Evolutionary conservation across 192 early-diverging fungal genomes (phyloP).

Genomic region (Coemansia sp.): DNA sequence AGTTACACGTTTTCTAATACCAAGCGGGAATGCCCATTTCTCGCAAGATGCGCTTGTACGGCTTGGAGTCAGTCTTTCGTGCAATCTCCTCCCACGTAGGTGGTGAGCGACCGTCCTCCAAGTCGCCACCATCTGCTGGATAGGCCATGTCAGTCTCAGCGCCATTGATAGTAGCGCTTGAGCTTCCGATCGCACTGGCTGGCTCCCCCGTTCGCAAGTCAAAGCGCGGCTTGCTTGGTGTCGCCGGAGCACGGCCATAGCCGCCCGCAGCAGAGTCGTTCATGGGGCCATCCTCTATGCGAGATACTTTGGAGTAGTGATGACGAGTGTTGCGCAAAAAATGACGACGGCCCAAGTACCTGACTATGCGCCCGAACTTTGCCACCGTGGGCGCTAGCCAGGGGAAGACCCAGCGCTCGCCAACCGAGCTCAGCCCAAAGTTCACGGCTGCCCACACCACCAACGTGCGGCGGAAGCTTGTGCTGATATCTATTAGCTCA

Average conservation of each 20-base stretch:
- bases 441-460: constrained; percentile 62
- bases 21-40: constrained; percentile 53
- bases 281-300: neutral
- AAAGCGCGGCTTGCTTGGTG: constrained; percentile 14
- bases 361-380: constrained; percentile 16
- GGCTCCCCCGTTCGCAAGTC: neutral
- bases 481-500: constrained; percentile 65
- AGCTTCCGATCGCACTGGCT: constrained; percentile 15
- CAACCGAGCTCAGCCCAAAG: constrained; percentile 28
- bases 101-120: constrained; percentile 28
- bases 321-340: constrained; percentile 8
- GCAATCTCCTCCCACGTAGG: constrained; percentile 46
- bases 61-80: constrained; percentile 39
- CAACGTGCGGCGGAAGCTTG: constrained; percentile 60
- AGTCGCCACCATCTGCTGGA: neutral
- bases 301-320: constrained; percentile 20
- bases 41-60: constrained; percentile 48
- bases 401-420: constrained; percentile 50
- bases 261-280: neutral
- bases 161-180: constrained; percentile 19
- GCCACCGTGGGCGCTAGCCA: constrained; percentile 27
- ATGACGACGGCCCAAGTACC: constrained; percentile 23
- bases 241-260: neutral
- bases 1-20: constrained; percentile 22
- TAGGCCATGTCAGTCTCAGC: neutral